phyloP scores from a whole-genome alignment of 306 rosid species.

The Trifolium dubium region DNA sequence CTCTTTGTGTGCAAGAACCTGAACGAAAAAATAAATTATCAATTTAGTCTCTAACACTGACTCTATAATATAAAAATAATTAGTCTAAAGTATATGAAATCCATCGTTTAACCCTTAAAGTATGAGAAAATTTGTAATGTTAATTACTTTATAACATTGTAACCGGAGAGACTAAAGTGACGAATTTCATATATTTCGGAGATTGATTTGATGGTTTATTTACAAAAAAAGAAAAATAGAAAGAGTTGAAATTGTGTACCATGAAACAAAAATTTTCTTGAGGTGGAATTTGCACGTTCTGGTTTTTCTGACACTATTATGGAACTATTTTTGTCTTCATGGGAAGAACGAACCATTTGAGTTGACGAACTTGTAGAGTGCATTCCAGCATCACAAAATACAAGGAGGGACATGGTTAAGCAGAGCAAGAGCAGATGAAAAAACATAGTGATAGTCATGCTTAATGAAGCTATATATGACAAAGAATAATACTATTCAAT shows the following conservation, averaged over 20 bases:
- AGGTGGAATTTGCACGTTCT: conserved; percentile 38
- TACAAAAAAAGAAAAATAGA: not conserved
- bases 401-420: conserved; percentile 39
- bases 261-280: conserved; percentile 47
- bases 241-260: conserved; percentile 46
- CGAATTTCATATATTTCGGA: not conserved
- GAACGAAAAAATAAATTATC: not conserved
- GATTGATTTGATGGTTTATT: not conserved
- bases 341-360: conserved; percentile 36
- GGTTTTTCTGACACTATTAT: conserved; percentile 30
- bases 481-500: not conserved
- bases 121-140: not conserved
- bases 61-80: not conserved
- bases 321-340: conserved; percentile 49
- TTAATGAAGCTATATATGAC: conserved; percentile 31
- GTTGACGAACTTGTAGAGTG: conserved; percentile 46
- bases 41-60: not conserved
- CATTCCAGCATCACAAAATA: conserved; percentile 41
- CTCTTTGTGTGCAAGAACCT: conserved; percentile 62
- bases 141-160: not conserved
- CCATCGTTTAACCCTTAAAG: not conserved
- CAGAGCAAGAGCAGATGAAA: conserved; percentile 46
- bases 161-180: not conserved
- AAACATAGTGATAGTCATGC: conserved; percentile 46
- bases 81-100: not conserved